Evolutionary conservation across 1,284 basidiomycete species (phyloP).

Genomic region (Tilletia horrida): DNA sequence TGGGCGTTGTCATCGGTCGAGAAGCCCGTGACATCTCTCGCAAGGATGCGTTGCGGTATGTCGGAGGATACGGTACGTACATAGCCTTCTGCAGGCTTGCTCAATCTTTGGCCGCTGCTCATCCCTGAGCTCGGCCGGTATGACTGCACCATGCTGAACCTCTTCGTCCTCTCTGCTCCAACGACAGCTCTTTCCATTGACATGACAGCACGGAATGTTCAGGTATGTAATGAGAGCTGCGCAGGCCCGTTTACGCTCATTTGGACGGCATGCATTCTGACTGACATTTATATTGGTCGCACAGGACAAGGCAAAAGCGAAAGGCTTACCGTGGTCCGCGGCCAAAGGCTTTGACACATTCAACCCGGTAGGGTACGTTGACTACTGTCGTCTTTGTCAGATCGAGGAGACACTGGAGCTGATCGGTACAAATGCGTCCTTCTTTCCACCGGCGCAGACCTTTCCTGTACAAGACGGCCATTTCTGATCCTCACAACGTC

Average conservation of each 20-base stretch:
- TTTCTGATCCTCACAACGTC: slow-evolving; percentile 73
- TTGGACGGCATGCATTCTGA: background rate
- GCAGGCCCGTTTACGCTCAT: too few species aligned
- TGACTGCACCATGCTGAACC: background rate
- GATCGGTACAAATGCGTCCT: too few species aligned
- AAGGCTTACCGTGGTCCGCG: slow-evolving; percentile 84
- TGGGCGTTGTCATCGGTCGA: slow-evolving; percentile 91
- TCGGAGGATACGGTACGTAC: slow-evolving; percentile 72
- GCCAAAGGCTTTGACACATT: slow-evolving; percentile 89
- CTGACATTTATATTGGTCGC: background rate
- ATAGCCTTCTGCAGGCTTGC: background rate
- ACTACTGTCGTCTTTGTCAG: too few species aligned
- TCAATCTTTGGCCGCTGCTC: background rate
- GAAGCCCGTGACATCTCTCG: slow-evolving; percentile 74
- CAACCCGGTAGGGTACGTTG: slow-evolving; percentile 50
- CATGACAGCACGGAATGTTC: slow-evolving; percentile 88
- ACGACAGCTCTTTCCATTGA: slow-evolving; percentile 79
- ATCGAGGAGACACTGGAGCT: too few species aligned
- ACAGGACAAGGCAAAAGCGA: slow-evolving; percentile 77
- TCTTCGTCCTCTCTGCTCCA: background rate
- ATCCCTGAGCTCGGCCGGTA: background rate
- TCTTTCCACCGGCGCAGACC: slow-evolving; percentile 59
- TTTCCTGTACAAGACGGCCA: slow-evolving; percentile 73
- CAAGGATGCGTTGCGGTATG: slow-evolving; percentile 69
- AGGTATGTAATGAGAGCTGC: background rate